Evolutionary conservation across 1,284 basidiomycete genomes (phyloP).

Genomic region (Ceratobasidium sp.): DNA sequence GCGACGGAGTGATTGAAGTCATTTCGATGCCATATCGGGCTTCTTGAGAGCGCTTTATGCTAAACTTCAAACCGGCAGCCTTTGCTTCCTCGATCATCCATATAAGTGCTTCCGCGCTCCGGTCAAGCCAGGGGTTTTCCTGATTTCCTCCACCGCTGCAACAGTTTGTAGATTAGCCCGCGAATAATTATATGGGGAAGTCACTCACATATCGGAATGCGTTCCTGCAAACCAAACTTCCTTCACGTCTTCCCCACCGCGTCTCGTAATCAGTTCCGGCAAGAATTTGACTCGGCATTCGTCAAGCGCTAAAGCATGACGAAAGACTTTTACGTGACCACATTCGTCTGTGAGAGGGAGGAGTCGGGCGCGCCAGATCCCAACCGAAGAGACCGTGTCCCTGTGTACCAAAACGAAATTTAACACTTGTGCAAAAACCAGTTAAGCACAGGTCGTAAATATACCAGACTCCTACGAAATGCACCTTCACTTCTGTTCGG

Average conservation of each 20-base stretch:
- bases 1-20: no score
- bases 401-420: constrained; percentile 51
- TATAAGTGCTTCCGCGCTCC: constrained; percentile 34
- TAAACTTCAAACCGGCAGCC: constrained; percentile 35
- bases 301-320: constrained; percentile 62
- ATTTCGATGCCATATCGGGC: constrained; percentile 4
- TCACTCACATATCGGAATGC: constrained; percentile 57
- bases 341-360: constrained; percentile 53
- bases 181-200: not conserved
- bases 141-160: constrained; percentile 49
- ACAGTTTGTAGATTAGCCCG: not conserved
- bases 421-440: no score
- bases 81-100: constrained; percentile 52
- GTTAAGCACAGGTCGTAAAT: no score
- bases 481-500: constrained; percentile 53
- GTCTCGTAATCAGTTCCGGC: constrained; percentile 56
- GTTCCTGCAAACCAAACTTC: constrained; percentile 58
- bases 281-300: constrained; percentile 61
- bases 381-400: constrained; percentile 63
- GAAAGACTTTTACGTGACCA: constrained; percentile 57
- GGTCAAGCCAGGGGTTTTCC: constrained; percentile 48
- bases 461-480: constrained; percentile 61
- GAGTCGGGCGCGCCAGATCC: constrained; percentile 52
- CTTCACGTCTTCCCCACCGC: constrained; percentile 47
- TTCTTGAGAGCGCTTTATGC: no score